These are phyloP conservation scores for Mangifera indica DNA, from an alignment of 345 rosid species.

Conservation along the genomic window DNA sequence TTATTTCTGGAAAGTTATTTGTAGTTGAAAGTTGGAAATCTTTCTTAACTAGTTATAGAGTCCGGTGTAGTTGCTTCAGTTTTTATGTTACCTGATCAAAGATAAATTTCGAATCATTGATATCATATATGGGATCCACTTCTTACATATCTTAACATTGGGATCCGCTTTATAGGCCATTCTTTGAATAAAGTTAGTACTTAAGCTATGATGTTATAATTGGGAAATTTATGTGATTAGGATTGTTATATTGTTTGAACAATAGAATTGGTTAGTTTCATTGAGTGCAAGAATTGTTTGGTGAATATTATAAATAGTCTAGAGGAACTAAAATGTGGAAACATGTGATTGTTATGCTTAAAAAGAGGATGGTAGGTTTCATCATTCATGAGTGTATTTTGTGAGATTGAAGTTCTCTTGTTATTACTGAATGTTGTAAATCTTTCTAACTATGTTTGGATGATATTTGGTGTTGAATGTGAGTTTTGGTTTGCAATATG, in stretches of 20 bases:
- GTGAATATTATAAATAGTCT: neutral
- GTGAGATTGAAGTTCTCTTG: neutral
- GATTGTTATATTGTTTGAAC: neutral
- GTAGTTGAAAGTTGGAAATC: neutral
- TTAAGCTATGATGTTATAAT: neutral
- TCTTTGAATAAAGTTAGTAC: neutral
- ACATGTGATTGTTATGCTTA: neutral
- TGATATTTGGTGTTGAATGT: slow-evolving; percentile 10
- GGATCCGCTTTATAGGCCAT: neutral
- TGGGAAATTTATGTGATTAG: neutral
- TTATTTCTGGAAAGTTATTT: neutral
- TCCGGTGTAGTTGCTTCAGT: too few species aligned
- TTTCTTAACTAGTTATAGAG: neutral
- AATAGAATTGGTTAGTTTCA: neutral
- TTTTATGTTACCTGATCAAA: too few species aligned
- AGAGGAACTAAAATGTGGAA: neutral
- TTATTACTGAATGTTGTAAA: neutral
- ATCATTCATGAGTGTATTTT: neutral
- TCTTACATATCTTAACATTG: neutral
- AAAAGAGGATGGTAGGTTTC: neutral
- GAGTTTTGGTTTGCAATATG: slow-evolving; percentile 14
- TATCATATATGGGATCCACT: neutral
- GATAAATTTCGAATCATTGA: neutral
- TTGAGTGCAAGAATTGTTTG: neutral
- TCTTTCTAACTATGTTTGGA: neutral